Evolutionary conservation across 805 yeast species (phyloP), one percentile per base, ranked within the genome.

Genomic region (Komagataella ulmi): DNA sequence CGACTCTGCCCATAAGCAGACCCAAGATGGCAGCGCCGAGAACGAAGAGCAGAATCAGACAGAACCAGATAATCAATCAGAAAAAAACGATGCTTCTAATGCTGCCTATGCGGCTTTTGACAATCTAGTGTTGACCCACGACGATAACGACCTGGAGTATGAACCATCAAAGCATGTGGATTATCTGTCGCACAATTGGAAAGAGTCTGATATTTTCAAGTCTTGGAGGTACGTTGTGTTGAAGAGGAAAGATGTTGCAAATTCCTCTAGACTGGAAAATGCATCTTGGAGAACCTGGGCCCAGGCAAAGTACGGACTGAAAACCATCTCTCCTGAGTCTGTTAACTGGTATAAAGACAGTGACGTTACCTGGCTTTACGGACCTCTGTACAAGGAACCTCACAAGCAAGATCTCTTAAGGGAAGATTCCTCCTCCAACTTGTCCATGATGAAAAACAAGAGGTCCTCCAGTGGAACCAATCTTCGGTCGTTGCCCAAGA

Each of bases 211-310:
- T 63, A 87, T 93, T 30, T 87, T 95, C 10, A 87, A 87, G 56
- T 88, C 97, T 30, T 93, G 99, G 99, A 76, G 96, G 57, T 93
- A 93, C 64, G 85, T 93, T 53, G 89, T 88, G 46, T 68, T 80
- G 55, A 81, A 85, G 58, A 77, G 95, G 48, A 86, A 86, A 55
- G 91, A 87, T 61, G 85, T 87, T 54, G 95, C 96, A 45, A 81
- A 80, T 36, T 80, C 80, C 57, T 95, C 86, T 30, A 68, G 95
- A 49, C 70, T 86, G 49, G 91, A 86, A 63, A 86, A 86, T 60
- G 95, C 97, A 12, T 77, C 88, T 30, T 93, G 98, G 97, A 77
- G 99, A 65, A 88, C 96, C 19, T 91, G 98, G 98, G 90, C 97
- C 10, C 93, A 91, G 67, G 78, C 93, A 51, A 79, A 85, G 58